Conservation (phyloP, 2,329 filamentous ascomycete species). For the Onygenales sp. region DNA sequence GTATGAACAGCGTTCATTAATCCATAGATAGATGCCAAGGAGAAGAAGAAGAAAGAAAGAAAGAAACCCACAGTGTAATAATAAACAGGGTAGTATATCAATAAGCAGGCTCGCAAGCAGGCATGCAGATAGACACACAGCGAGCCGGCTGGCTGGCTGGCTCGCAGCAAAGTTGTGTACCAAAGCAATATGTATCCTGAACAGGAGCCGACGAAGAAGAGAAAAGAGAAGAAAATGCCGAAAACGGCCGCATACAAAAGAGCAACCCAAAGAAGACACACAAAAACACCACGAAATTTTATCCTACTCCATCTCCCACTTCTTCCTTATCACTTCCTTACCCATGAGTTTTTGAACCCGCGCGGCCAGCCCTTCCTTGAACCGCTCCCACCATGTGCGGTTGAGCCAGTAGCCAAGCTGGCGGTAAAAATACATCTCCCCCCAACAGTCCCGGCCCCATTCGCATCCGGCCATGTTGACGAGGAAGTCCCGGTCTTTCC, state of each 20-base stretch:
- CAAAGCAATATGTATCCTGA: not conserved
- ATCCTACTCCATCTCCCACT: constrained; percentile 6
- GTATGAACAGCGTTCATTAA: not conserved
- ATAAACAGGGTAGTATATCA: not conserved
- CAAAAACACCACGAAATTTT: not conserved
- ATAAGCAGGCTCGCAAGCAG: not conserved
- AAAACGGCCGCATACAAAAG: not conserved
- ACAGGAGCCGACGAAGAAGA: not conserved
- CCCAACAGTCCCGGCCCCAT: constrained; percentile 95
- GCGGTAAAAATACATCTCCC: constrained; percentile 92
- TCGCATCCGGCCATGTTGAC: constrained; percentile 99
- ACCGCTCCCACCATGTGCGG: constrained; percentile 67
- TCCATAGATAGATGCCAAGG: not conserved
- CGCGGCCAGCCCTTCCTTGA: constrained; percentile 22
- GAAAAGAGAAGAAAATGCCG: not conserved
- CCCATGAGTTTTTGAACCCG: constrained; percentile 16
- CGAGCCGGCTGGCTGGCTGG: not conserved
- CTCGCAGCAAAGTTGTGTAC: too few species aligned
- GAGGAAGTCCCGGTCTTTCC: constrained; percentile 79
- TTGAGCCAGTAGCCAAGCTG: constrained; percentile 87
- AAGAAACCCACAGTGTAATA: not conserved
- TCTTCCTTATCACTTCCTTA: constrained; percentile 6
- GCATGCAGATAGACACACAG: not conserved
- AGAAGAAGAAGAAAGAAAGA: not conserved
- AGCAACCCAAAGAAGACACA: not conserved